These are phyloP conservation scores for Nasturtium officinale DNA, from an alignment of 345 rosid species.

Conservation along the genomic window DNA sequence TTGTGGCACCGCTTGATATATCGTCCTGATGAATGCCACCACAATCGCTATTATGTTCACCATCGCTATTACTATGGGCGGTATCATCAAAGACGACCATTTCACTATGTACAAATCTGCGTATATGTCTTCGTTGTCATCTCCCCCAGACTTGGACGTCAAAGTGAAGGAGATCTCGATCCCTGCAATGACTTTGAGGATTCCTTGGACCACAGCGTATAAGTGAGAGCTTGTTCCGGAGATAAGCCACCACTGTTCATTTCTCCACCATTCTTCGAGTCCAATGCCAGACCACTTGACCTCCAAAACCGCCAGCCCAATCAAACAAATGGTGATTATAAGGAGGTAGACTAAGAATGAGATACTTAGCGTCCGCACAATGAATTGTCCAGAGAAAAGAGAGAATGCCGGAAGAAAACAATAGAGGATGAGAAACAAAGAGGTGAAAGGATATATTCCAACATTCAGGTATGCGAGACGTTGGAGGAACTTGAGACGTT, in stretches of 20 bases:
- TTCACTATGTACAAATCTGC: constrained; percentile 85
- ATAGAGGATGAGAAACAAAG: constrained; percentile 77
- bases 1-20: constrained; percentile 61
- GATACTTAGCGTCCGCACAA: constrained; percentile 63
- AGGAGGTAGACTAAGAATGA: constrained; percentile 70
- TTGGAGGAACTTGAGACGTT: constrained; percentile 70
- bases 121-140: constrained; percentile 72
- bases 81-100: constrained; percentile 90
- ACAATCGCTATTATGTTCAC: constrained; percentile 73
- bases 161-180: constrained; percentile 93
- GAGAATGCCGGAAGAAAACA: constrained; percentile 97
- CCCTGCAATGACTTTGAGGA: constrained; percentile 84
- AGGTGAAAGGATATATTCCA: constrained; percentile 93
- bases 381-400: constrained; percentile 87
- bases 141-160: constrained; percentile 74
- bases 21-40: constrained; percentile 68
- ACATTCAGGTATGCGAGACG: constrained; percentile 89
- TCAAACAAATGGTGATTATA: constrained; percentile 62
- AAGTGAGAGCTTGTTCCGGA: constrained; percentile 91
- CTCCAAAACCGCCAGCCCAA: constrained; percentile 74
- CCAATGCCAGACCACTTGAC: constrained; percentile 83
- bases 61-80: constrained; percentile 90
- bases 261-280: constrained; percentile 98
- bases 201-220: constrained; percentile 84
- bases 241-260: constrained; percentile 94